These are phyloP conservation scores for Fusarium lateritium DNA, from an alignment of 2,329 filamentous ascomycete species.

Conservation along the genomic window DNA sequence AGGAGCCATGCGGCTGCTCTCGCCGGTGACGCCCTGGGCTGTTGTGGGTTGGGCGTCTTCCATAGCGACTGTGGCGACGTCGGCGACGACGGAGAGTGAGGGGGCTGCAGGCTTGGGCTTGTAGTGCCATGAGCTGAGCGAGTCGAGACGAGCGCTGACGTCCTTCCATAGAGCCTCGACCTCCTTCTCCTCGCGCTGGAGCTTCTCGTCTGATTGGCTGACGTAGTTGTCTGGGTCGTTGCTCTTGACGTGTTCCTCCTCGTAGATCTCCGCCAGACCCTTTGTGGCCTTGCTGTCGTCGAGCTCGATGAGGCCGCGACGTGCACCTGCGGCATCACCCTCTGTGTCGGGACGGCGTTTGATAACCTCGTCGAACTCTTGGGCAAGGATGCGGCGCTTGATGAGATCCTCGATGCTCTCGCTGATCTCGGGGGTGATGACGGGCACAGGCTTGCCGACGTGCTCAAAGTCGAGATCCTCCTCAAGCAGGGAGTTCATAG, in stretches of 20 bases:
- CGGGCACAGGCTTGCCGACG: conserved; percentile 92
- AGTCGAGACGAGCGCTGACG: conserved; percentile 84
- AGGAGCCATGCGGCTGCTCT: conserved; percentile 84
- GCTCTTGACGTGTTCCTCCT: conserved; percentile 87
- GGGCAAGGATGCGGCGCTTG: conserved; percentile 90
- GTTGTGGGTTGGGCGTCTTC: conserved; percentile 94
- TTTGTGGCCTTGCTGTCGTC: conserved; percentile 91
- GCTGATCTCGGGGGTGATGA: conserved; percentile 91
- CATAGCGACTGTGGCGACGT: conserved; percentile 93
- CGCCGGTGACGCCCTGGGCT: conserved; percentile 78
- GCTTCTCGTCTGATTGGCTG: conserved; percentile 85
- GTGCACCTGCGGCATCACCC: conserved; percentile 70
- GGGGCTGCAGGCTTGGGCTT: conserved; percentile 88
- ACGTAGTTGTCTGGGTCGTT: conserved; percentile 84
- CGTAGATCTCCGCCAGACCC: conserved; percentile 92
- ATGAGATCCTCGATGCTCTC: conserved; percentile 95
- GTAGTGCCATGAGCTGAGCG: conserved; percentile 94
- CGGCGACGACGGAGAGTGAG: conserved; percentile 87
- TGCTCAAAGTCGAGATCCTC: conserved; percentile 97
- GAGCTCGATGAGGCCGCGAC: conserved; percentile 83
- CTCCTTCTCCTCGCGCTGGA: conserved; percentile 85
- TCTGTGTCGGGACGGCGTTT: conserved; percentile 84
- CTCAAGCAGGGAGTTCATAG: conserved; percentile 92
- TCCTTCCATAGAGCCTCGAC: conserved; percentile 88
- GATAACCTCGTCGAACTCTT: conserved; percentile 93